Conservation (phyloP, 2,329 filamentous ascomycete genomes). For the Pseudopithomyces maydicus region DNA sequence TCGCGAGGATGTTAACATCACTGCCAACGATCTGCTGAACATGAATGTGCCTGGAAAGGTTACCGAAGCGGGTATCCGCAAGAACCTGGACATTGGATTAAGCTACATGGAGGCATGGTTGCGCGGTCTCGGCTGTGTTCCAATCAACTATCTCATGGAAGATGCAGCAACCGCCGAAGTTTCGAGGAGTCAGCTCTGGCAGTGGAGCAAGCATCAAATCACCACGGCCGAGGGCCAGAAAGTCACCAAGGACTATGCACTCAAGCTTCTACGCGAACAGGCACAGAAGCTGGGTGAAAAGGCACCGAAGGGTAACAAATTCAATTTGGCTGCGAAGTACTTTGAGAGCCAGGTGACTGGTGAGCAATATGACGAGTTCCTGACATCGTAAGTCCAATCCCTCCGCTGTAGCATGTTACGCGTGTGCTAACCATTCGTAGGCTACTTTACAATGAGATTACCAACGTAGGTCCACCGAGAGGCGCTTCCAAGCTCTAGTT, state of each 20-base stretch:
- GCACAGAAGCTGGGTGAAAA: constrained; percentile 74
- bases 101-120: constrained; percentile 99
- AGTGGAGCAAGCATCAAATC: constrained; percentile 81
- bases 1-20: constrained; percentile 85
- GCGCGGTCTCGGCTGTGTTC: constrained; percentile 90
- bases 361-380: constrained; percentile 96
- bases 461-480: constrained; percentile 70
- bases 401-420: neutral
- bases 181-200: constrained; percentile 92
- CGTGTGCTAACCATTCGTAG: constrained; percentile 50
- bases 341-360: constrained; percentile 92
- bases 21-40: constrained; percentile 89
- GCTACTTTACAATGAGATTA: constrained; percentile 87
- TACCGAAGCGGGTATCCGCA: constrained; percentile 92
- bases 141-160: constrained; percentile 98
- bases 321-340: constrained; percentile 86
- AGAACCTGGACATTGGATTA: constrained; percentile 96
- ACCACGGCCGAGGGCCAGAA: constrained; percentile 86
- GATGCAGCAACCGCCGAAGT: constrained; percentile 97
- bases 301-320: constrained; percentile 89
- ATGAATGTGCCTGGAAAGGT: constrained; percentile 95
- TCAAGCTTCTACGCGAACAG: constrained; percentile 85
- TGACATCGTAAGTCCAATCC: constrained; percentile 71
- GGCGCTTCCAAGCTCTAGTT: constrained; percentile 53
- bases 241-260: constrained; percentile 89